Percentiles rank a stretch among this genome's conserved stretches.
Conservation (phyloP, 441 rosid species). For the Macaranga tanarius region DNA sequence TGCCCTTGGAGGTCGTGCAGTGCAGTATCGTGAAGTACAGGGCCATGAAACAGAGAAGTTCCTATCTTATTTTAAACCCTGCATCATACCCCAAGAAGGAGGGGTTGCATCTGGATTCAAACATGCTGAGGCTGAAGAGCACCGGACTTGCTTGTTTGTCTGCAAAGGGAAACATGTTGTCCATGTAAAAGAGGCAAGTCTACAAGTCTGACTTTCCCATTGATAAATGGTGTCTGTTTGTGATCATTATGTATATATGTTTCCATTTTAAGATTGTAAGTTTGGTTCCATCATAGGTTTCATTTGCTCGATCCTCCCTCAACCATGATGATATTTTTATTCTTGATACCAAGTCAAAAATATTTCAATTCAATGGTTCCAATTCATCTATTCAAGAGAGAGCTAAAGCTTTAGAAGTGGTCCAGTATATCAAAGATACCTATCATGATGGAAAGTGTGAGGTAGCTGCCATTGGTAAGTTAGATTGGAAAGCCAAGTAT, state of each 20-base stretch:
- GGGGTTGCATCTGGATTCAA: constrained; percentile 93
- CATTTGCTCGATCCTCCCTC: constrained; percentile 89
- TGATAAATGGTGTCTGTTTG: constrained; percentile 19
- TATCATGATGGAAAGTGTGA: constrained; percentile 94
- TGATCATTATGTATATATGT: background rate
- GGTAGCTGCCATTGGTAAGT: constrained; percentile 82
- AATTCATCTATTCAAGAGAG: constrained; percentile 97
- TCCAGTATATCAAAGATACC: constrained; percentile 88
- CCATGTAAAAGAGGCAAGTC: constrained; percentile 91
- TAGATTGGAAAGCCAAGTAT: constrained; percentile 24
- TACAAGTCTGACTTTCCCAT: constrained; percentile 15
- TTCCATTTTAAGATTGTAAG: constrained; percentile 8
- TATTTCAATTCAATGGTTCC: constrained; percentile 78
- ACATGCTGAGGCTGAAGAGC: constrained; percentile 75
- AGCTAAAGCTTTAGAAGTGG: constrained; percentile 95
- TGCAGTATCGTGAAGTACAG: constrained; percentile 95
- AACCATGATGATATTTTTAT: constrained; percentile 95
- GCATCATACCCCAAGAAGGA: constrained; percentile 95
- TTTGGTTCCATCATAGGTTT: constrained; percentile 55
- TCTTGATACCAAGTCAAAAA: constrained; percentile 41
- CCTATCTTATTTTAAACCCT: constrained; percentile 93
- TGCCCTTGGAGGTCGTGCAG: constrained; percentile 97
- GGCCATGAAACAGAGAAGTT: constrained; percentile 97
- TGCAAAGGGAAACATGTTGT: constrained; percentile 96
- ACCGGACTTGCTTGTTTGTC: constrained; percentile 72